These are phyloP conservation scores for Cladochytrium replicatum DNA, from an alignment of 192 early-diverging fungal species.

Conservation along the genomic window DNA sequence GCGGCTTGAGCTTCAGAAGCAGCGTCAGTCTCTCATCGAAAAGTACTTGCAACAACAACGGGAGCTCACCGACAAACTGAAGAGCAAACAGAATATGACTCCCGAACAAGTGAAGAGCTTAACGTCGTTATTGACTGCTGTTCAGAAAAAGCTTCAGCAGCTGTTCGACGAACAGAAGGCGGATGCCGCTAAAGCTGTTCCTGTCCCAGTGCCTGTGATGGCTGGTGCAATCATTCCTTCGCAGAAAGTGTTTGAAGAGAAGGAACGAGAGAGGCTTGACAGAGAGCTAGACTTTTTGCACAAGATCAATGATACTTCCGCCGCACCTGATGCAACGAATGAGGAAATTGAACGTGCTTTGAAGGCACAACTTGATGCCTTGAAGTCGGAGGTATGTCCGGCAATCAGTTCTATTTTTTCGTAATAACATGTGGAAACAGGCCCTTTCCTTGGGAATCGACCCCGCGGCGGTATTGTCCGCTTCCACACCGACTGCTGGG, in stretches of 20 bases:
- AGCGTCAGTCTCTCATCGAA: slow-evolving; percentile 2
- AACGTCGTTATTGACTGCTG: slow-evolving; percentile 21
- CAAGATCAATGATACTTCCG: not conserved
- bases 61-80: slow-evolving; percentile 37
- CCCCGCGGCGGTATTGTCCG: slow-evolving; percentile 12
- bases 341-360: slow-evolving; percentile 18
- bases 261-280: slow-evolving; percentile 40
- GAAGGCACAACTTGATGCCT: slow-evolving; percentile 44
- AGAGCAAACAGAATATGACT: slow-evolving; percentile 29
- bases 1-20: not conserved
- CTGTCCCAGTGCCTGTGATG: slow-evolving; percentile 1
- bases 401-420: slow-evolving; percentile 3
- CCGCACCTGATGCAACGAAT: not conserved
- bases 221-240: slow-evolving; percentile 3
- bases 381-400: slow-evolving; percentile 49
- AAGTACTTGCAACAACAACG: slow-evolving; percentile 24
- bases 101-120: slow-evolving; percentile 14
- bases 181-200: slow-evolving; percentile 6
- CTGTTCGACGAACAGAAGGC: slow-evolving; percentile 9
- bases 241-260: slow-evolving; percentile 25
- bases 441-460: slow-evolving; percentile 28
- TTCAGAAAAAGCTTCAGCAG: slow-evolving; percentile 18
- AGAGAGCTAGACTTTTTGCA: slow-evolving; percentile 39
- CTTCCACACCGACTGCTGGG: slow-evolving; percentile 10
- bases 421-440: slow-evolving; percentile 12